Base-by-base conservation (phyloP, 1,284 basidiomycete species). In the Quambalaria eucalypti region DNA sequence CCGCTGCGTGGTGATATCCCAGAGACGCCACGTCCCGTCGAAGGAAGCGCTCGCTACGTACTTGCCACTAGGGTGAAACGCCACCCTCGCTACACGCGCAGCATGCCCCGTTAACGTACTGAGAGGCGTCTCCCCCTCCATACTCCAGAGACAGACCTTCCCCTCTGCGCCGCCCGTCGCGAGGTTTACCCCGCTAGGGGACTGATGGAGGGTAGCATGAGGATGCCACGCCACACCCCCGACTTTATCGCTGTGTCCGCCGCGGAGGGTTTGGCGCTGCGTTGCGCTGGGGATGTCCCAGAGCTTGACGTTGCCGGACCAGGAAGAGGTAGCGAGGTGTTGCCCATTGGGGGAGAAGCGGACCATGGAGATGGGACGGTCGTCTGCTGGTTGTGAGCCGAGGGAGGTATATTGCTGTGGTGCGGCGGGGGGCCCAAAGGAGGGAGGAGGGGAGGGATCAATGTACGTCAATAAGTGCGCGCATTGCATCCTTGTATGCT, bases 171-270 rank as follows among this genome's bases (percentile, higher is more conserved):
- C 91, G 42, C 91, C 90, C 54, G 90, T 93, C 4, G 84, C 91
- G 50, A 99, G 81, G 73, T 96, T 97, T 16, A 90, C 85, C 0
- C 81, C 71, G 30, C 82, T 81, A 51, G 82, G 78, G 9, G 81
- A 80, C 68, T 89, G 87, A 0, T 83, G 80, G n/a, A 93, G 70
- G 0, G 92, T 96, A 19, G 93, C 91, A 66, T 84, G 80, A 0
- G 95, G 95, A 79, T 98, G 93, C 95, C 95, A 99, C 29, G 92
- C 91, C 28, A 96, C 84, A 16, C 95, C 95, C 48, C 92, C 90
- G 19, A 98, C 84, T 57, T 88, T 87, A 74, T 98, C 95, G 38
- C 80, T 83, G 68, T 97, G 93, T 0, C 87, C 90, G 85, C 66
- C 42, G 4, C 42, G 19, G 25, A 31, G 50, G 36, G 33, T 16